Base-by-base conservation (phyloP, 2,329 filamentous ascomycete species). In the Aspergillus sp. region DNA sequence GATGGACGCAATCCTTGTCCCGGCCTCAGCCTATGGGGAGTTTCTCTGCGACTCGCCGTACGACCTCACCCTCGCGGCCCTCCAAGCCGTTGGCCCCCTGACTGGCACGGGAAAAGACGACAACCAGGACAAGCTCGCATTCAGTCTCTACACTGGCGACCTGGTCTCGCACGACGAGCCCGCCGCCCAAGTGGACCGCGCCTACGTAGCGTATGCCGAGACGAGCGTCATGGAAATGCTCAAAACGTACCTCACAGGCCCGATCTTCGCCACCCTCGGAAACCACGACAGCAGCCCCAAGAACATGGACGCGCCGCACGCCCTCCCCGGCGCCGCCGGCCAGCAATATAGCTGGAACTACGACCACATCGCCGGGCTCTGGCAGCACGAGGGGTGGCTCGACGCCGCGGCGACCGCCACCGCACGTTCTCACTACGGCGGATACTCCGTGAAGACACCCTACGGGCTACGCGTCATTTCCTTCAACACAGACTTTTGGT, bases 41-140 rank as follows among this genome's bases (percentile, higher is more conserved):
- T 84, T 77, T 65, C 71, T 72, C 16, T 85, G 82, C 59, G 82
- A 85, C 61, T 81, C 80, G 6, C 82, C 82, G 1, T 84, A 83
- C 56, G 81, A 81, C 49, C 72, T 85, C 5, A 79, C 76, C 10
- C 70, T 83, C 5, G 79, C 81, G 7, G 81, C 80, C 16, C 64
- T 84, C 14, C 76, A 84, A 63, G 78, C 82, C 2, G 76, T 84
- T 36, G 78, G 73, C 1, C 77, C 81, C 5, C 62, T 85, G 61
- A 84, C 81, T 2, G 81, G 81, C 3, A 84, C 81, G 7, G 77
- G 75, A 3, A 66, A 68, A 32, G 61, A 73, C 5, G 61, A 6
- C n/a, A 6, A 42, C 40, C 16, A 74, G n/a, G 62, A 75, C 4
- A 73, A 77, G 5, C 71, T 82, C 9, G 81, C 76, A 0, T 82